Conservation (phyloP, 495 filamentous ascomycete genomes). For the Rusavskia elegans region DNA sequence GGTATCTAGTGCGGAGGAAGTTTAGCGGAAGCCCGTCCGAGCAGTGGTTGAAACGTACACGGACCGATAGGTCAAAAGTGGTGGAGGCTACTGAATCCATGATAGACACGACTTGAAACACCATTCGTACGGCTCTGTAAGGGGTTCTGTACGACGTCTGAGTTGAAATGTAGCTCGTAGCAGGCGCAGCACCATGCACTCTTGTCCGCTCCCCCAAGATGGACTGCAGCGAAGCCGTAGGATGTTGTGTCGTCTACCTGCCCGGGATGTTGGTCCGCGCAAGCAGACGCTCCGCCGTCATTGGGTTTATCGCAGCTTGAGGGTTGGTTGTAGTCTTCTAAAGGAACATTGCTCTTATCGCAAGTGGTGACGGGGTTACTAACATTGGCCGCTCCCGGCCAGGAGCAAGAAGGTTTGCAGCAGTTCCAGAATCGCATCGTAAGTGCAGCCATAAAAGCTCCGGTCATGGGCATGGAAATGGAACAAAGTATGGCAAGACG, state of each 20-base stretch:
- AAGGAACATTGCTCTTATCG: neutral
- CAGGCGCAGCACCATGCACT: neutral
- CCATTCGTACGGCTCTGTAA: neutral
- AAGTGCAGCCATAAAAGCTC: neutral
- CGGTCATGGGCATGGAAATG: neutral
- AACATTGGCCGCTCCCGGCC: neutral
- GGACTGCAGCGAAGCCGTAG: neutral
- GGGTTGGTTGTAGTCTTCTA: too few relatives aligned
- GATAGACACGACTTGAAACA: neutral
- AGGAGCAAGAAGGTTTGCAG: neutral
- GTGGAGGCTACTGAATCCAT: neutral
- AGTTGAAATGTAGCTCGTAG: neutral
- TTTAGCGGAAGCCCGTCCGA: neutral
- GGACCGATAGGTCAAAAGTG: neutral
- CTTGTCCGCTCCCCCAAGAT: neutral
- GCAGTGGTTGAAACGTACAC: neutral
- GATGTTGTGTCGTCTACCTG: neutral
- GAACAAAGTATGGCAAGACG: too few relatives aligned
- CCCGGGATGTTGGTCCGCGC: neutral
- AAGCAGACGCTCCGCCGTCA: neutral
- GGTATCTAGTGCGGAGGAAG: neutral
- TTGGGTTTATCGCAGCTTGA: neutral
- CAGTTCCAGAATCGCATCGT: neutral
- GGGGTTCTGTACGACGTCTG: neutral
- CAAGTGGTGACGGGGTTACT: neutral